Evolutionary conservation across 306 rosid genomes (phyloP).

Genomic region (Luffa aegyptiaca): DNA sequence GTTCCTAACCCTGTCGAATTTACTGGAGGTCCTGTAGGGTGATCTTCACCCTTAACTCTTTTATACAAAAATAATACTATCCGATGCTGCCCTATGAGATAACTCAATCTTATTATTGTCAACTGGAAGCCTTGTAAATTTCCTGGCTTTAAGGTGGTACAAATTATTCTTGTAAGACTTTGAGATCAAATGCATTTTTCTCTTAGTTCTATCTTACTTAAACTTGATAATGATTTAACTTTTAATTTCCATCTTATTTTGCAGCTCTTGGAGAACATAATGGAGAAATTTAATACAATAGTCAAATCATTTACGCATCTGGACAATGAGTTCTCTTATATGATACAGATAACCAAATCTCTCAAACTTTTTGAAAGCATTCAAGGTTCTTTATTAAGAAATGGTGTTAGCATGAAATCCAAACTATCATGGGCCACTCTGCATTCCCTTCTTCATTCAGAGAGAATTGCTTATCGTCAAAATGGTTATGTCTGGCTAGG

Average conservation of each 20-base stretch:
- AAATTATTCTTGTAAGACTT: neutral
- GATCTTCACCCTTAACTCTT: neutral
- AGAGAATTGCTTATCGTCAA: slow-evolving; percentile 67
- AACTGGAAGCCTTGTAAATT: neutral
- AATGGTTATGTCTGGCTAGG: slow-evolving; percentile 92
- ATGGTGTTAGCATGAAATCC: slow-evolving; percentile 56
- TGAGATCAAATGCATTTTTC: neutral
- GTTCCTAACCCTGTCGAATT: neutral
- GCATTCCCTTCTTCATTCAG: slow-evolving; percentile 96
- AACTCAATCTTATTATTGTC: neutral
- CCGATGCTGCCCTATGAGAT: neutral
- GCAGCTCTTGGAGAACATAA: slow-evolving; percentile 76
- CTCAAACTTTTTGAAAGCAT: slow-evolving; percentile 60
- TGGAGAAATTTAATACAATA: slow-evolving; percentile 74
- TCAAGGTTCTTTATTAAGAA: slow-evolving; percentile 42
- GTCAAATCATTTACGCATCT: slow-evolving; percentile 78
- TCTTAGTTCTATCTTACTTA: neutral
- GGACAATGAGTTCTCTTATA: slow-evolving; percentile 73
- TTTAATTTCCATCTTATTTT: slow-evolving; percentile 17
- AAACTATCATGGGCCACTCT: slow-evolving; percentile 78
- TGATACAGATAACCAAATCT: slow-evolving; percentile 79
- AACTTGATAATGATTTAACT: slow-evolving; percentile 2
- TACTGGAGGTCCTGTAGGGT: neutral
- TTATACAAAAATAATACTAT: neutral
- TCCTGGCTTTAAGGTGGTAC: neutral